Evolutionary conservation across 495 filamentous ascomycete species (phyloP).

Genomic region (Penicillium verhagenii): DNA sequence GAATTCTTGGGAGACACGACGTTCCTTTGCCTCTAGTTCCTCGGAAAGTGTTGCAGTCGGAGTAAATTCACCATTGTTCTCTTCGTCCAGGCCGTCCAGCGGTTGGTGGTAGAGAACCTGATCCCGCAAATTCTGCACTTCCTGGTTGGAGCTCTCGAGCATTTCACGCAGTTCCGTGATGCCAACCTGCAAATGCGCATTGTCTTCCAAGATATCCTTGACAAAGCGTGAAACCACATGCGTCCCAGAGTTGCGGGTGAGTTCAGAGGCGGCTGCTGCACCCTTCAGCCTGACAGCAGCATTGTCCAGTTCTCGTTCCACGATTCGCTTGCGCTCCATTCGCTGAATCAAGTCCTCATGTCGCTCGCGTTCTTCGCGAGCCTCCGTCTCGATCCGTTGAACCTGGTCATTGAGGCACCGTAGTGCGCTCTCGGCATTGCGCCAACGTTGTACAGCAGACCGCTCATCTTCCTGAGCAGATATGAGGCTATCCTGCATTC

Average conservation of each 20-base stretch:
- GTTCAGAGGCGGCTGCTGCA: conserved; percentile 64
- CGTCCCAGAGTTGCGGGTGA: conserved; percentile 55
- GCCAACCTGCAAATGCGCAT: conserved; percentile 85
- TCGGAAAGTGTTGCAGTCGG: conserved; percentile 56
- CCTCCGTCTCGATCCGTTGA: conserved; percentile 83
- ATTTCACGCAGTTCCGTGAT: conserved; percentile 89
- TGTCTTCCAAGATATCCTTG: conserved; percentile 92
- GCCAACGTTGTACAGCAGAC: conserved; percentile 77
- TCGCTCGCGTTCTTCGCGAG: conserved; percentile 75
- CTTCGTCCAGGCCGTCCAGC: conserved; percentile 40
- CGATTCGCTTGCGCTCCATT: conserved; percentile 71
- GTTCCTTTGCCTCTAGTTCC: conserved; percentile 61
- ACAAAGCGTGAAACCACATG: conserved; percentile 89
- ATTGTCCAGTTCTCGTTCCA: conserved; percentile 73
- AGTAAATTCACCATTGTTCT: conserved; percentile 11
- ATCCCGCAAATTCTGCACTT: conserved; percentile 82
- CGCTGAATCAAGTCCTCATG: conserved; percentile 78
- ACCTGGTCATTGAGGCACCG: conserved; percentile 78
- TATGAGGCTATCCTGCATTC: conserved; percentile 63
- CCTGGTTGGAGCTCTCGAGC: conserved; percentile 89
- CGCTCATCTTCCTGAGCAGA: conserved; percentile 67
- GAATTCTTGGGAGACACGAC: conserved; percentile 64
- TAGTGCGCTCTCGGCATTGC: conserved; percentile 72
- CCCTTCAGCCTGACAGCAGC: conserved; percentile 77
- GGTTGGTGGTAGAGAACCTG: conserved; percentile 82